Evolutionary conservation across 441 rosid species (phyloP).

Genomic region (Syzygium malaccense): DNA sequence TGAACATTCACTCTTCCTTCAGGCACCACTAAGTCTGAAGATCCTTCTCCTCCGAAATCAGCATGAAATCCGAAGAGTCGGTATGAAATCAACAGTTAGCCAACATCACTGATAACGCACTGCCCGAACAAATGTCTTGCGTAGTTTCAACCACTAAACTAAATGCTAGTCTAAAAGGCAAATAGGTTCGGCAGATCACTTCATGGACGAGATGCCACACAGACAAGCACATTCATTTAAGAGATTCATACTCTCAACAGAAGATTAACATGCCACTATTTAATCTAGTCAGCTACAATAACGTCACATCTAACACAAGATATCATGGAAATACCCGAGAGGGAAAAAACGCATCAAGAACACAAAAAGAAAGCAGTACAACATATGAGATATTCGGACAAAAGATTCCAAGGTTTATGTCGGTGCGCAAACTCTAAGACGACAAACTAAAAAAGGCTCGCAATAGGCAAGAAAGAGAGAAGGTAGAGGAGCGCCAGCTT

Average conservation of each 20-base stretch:
- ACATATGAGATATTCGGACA: background rate
- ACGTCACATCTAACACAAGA: background rate
- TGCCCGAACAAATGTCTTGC: background rate
- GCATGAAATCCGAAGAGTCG: background rate
- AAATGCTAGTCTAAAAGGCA: background rate
- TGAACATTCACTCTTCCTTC: background rate
- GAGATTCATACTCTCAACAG: background rate
- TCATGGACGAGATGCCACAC: background rate
- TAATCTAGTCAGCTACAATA: background rate
- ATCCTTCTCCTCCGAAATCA: background rate
- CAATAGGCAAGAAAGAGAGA: background rate
- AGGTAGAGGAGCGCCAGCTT: background rate
- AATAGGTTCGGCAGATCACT: background rate
- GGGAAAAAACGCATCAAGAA: background rate
- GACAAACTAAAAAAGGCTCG: background rate
- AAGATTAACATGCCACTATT: background rate
- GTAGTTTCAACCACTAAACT: background rate
- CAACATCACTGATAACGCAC: background rate
- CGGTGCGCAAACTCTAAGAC: background rate
- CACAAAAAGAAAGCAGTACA: background rate
- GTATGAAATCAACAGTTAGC: background rate
- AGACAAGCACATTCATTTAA: background rate
- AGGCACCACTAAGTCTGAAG: background rate
- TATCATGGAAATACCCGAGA: background rate
- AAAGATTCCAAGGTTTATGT: background rate